Conservation (phyloP, 306 rosid genomes). For the Purshia tridentata region DNA sequence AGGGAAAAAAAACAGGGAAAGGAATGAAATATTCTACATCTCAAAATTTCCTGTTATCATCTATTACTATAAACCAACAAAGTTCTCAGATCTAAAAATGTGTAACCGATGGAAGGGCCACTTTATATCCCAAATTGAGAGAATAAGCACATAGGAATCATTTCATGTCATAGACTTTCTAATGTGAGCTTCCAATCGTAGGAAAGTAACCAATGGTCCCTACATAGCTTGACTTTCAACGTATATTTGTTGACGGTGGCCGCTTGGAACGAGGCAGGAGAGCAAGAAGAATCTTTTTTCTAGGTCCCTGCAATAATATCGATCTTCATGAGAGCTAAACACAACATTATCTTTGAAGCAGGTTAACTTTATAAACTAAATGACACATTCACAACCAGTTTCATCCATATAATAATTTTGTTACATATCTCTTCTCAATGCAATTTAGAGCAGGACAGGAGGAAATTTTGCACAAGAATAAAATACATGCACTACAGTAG, state of each 20-base stretch:
- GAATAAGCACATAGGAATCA: slow-evolving; percentile 27
- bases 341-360: background rate
- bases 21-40: slow-evolving; percentile 26
- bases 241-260: slow-evolving; percentile 34
- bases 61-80: slow-evolving; percentile 21
- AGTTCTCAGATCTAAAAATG: slow-evolving; percentile 32
- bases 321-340: slow-evolving; percentile 28
- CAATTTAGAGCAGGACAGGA: background rate
- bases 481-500: background rate
- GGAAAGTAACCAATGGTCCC: slow-evolving; percentile 21
- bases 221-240: slow-evolving; percentile 29
- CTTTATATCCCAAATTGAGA: slow-evolving; percentile 28
- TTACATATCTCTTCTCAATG: background rate
- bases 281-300: slow-evolving; percentile 87
- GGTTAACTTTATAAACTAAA: background rate
- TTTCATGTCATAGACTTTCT: slow-evolving; percentile 16
- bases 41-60: slow-evolving; percentile 29
- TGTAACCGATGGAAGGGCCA: slow-evolving; percentile 24
- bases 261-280: slow-evolving; percentile 63
- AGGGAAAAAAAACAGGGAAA: background rate
- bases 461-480: background rate
- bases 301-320: slow-evolving; percentile 77
- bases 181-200: slow-evolving; percentile 20
- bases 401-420: background rate
- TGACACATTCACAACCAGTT: background rate